These are phyloP conservation scores for Hydnum rufescens DNA, from an alignment of 768 basidiomycete species.

Conservation along the genomic window DNA sequence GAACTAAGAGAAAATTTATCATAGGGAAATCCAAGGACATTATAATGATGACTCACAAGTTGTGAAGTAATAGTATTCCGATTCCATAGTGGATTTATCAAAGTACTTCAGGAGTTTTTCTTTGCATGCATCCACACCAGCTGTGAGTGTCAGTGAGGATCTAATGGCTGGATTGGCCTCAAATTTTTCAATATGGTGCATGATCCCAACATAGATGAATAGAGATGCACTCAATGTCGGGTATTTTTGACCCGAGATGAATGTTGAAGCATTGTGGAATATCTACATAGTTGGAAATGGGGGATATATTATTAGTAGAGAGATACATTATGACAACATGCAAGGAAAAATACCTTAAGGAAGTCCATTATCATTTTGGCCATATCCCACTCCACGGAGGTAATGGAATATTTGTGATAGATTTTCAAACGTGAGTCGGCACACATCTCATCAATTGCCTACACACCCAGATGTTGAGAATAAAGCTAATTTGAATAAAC, in stretches of 20 bases:
- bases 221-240: background rate
- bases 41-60: background rate
- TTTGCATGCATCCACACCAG: background rate
- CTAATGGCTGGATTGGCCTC: too few relatives aligned
- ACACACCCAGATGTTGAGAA: background rate
- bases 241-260: background rate
- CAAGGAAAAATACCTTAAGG: background rate
- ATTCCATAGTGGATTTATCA: constrained; percentile 2
- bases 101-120: constrained; percentile 2
- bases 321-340: background rate
- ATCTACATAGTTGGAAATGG: background rate
- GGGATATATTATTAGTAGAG: background rate
- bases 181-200: too few relatives aligned
- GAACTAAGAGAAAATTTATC: background rate
- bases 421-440: background rate
- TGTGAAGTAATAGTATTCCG: constrained; percentile 3
- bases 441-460: background rate
- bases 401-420: background rate
- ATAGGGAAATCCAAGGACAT: background rate
- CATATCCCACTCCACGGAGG: background rate
- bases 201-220: background rate
- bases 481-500: background rate
- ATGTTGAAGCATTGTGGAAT: background rate
- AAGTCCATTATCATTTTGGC: background rate
- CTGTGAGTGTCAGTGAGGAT: too few relatives aligned